phyloP scores from a whole-genome alignment of 176 grass and related monocot species.

The Oryza nivara region DNA sequence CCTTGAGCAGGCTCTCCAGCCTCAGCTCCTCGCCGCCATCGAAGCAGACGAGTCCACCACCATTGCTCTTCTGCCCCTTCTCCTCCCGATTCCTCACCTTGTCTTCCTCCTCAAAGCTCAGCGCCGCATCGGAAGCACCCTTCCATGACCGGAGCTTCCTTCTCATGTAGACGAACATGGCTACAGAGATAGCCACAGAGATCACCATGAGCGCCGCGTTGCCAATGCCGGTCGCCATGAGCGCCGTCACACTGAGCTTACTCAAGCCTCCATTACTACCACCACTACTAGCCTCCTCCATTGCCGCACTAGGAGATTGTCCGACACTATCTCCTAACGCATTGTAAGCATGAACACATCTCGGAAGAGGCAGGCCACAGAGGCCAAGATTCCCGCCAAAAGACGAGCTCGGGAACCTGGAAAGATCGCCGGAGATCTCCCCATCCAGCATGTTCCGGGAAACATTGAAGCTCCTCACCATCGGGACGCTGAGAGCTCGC shows the following conservation, averaged over 20 bases:
- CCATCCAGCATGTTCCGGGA: conserved; percentile 52
- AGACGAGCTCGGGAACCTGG: conserved; percentile 52
- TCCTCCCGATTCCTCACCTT: conserved; percentile 24
- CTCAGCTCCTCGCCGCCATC: conserved; percentile 72
- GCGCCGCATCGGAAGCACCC: conserved; percentile 1
- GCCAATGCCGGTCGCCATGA: conserved; percentile 59
- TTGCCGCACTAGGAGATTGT: conserved; percentile 23
- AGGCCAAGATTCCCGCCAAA: conserved; percentile 52
- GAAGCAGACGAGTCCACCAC: conserved; percentile 53
- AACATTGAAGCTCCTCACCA: conserved; percentile 49
- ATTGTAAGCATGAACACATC: conserved; percentile 38
- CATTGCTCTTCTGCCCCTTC: conserved; percentile 37
- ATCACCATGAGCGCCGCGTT: conserved; percentile 47
- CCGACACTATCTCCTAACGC: conserved; percentile 10
- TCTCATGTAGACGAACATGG: conserved; percentile 62
- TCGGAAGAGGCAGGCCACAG: conserved; percentile 52
- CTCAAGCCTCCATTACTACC: neutral
- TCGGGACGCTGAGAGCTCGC: conserved; percentile 36
- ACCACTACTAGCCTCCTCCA: neutral
- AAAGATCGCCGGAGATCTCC: conserved; percentile 45
- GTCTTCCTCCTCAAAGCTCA: conserved; percentile 35
- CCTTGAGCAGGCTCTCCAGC: conserved; percentile 74
- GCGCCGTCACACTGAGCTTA: conserved; percentile 44
- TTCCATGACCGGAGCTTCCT: conserved; percentile 46
- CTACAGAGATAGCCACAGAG: conserved; percentile 40